These are phyloP conservation scores for Dichotomocladium elegans DNA, from an alignment of 371 early-diverging fungal species.

Conservation along the genomic window DNA sequence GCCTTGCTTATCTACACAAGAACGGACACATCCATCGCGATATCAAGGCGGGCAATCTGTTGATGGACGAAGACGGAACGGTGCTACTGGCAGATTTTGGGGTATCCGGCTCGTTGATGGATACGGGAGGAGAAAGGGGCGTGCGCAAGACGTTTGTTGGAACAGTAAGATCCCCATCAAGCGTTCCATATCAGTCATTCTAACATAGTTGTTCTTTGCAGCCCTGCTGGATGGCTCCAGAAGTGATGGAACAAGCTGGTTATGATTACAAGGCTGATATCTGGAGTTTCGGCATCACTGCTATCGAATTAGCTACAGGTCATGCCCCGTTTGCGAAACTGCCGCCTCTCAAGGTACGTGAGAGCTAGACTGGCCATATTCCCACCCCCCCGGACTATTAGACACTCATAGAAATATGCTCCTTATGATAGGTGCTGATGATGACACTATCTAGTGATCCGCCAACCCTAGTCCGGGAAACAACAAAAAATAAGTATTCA, in stretches of 20 bases:
- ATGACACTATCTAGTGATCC: conserved; percentile 83
- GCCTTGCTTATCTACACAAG: conserved; percentile 83
- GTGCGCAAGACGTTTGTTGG: conserved; percentile 73
- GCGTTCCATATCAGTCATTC: too few species aligned
- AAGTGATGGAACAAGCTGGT: conserved; percentile 61
- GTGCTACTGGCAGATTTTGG: conserved; percentile 92
- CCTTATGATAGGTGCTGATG: conserved; percentile 58
- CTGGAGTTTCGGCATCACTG: conserved; percentile 86
- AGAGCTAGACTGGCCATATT: conserved; percentile 38
- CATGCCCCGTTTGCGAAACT: conserved; percentile 86
- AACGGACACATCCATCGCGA: conserved; percentile 89
- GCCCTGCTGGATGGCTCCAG: conserved; percentile 86
- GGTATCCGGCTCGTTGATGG: conserved; percentile 75
- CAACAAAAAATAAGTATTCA: conserved; percentile 67
- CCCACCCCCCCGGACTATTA: too few species aligned
- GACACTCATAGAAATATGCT: conserved; percentile 42
- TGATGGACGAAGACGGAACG: conserved; percentile 78
- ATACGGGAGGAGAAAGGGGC: conserved; percentile 65
- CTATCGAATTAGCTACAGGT: conserved; percentile 78
- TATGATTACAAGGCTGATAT: conserved; percentile 86
- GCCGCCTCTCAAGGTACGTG: conserved; percentile 71
- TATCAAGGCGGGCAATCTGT: conserved; percentile 85
- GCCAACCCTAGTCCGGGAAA: conserved; percentile 76
- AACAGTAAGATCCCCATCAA: too few species aligned
- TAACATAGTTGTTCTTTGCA: conserved; percentile 1